A percentile compares a stretch with the other conserved stretches of the same genome.
phyloP scores from a whole-genome alignment of 2,329 filamentous ascomycete genomes.

The Fusarium floridanum region DNA sequence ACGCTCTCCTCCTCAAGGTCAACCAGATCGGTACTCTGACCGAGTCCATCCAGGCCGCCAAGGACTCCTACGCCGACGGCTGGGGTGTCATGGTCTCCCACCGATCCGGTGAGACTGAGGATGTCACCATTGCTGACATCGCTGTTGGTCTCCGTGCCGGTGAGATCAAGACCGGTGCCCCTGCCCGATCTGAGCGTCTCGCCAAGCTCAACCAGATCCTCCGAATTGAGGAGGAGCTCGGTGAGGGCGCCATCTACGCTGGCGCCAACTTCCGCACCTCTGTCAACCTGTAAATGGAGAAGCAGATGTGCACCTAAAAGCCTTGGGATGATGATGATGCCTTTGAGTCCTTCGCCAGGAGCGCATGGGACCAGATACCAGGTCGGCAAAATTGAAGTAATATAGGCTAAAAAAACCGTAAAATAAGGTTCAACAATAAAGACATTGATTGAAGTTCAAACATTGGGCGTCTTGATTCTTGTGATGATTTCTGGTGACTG shows the following conservation, averaged over 20 bases:
- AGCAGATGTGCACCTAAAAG: constrained; percentile 29
- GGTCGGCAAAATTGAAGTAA: constrained; percentile 45
- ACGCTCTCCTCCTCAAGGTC: constrained; percentile 98
- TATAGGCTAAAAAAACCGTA: constrained; percentile 46
- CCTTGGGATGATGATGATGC: constrained; percentile 42
- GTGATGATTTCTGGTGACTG: background rate
- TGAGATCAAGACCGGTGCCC: constrained; percentile 99
- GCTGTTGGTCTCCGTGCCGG: constrained; percentile 96
- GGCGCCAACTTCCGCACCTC: constrained; percentile 92
- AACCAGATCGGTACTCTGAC: constrained; percentile 99
- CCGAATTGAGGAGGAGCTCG: constrained; percentile 99
- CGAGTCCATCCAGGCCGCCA: constrained; percentile 98
- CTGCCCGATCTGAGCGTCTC: constrained; percentile 95
- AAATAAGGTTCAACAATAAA: constrained; percentile 43
- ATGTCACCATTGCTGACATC: constrained; percentile 99
- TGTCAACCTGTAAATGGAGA: constrained; percentile 80
- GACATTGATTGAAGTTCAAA: constrained; percentile 39
- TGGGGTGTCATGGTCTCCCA: constrained; percentile 99
- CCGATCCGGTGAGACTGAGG: constrained; percentile 98
- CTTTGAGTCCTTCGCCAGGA: constrained; percentile 40
- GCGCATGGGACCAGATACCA: constrained; percentile 43
- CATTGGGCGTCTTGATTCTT: background rate
- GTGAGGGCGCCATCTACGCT: constrained; percentile 90
- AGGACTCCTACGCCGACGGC: constrained; percentile 94
- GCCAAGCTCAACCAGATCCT: constrained; percentile 99